Evolutionary conservation across 305 asterid genomes (phyloP), one percentile per base, ranked within the genome.

Genomic region (Withania somnifera): DNA sequence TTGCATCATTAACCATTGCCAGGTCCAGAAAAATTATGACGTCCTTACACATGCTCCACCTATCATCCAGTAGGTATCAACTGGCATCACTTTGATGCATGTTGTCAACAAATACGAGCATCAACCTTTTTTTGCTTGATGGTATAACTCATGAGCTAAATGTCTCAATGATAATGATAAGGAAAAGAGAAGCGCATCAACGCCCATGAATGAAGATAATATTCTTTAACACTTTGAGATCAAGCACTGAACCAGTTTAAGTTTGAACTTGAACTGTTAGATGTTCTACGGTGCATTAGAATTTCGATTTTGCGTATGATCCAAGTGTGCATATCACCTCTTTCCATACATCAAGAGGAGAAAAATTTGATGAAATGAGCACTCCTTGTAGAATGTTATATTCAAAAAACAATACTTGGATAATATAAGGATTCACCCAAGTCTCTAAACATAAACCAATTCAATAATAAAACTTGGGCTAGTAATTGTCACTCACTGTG

Each of bases 401-500:
- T n/a, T n/a, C n/a, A n/a, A n/a, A n/a, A n/a, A n/a, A n/a, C n/a
- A n/a, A n/a, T n/a, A n/a, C n/a, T n/a, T n/a, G n/a, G n/a, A n/a
- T n/a, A 75, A 1, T 50, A 75, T 47, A 26, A 26, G 11, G 26
- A 75, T 50, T 51, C 26, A 15, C 79, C 60, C 26, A n/a, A 15
- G 42, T 26, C 1, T 45, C 14, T 47, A 45, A 45, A 7, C 56
- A 6, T 24, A 22, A 68, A 24, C 56, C 58, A 47, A 36, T 71
- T 30, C n/a, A 10, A 73, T 14, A 50, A 73, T 24, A 73, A 7
- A 45, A 45, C 24, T 22, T 45, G 4, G 24, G 24, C n/a, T 52
- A 50, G 45, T 20, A 75, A 75, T 50, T 75, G 28, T 54, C n/a
- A 88, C 92, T 89, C 83, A 96, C 99, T 3, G 99, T 92, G 89